Evolutionary conservation across 306 rosid genomes (phyloP), one percentile per base, ranked within the genome.

Genomic region (Hylodesmum podocarpum): DNA sequence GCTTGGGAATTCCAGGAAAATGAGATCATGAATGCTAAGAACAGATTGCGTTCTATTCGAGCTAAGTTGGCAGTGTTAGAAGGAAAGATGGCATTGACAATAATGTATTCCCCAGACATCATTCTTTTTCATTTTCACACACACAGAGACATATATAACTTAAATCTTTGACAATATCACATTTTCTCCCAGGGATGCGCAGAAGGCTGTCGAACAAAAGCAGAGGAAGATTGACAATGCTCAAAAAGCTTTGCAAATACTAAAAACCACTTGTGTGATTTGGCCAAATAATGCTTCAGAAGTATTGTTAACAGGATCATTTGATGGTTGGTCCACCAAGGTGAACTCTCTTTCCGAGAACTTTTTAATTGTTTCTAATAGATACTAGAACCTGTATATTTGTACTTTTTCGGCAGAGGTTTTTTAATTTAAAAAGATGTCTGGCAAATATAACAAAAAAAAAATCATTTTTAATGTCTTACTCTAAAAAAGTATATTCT

Each of bases 311-410:
- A 78, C 72, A 4, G 99, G 98, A 71, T 96, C 99, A 27, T 96
- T 88, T 73, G 98, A 96, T 85, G 99, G 99, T 73, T 92, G 99
- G 98, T 80, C 93, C 37, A 74, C 87, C 61, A 86, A 91, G 99
- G 97, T 96, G 6, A 73, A 47, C 43, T 75, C 67, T 77, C 69
- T 53, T 50, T n/a, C 31, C 15, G 33, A 22, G n/a, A 43, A 68
- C 70, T 46, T 59, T 62, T 21, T 37, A 72, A 4, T 58, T 66
- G 25, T 77, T 73, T n/a, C 24, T 6, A 55, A 21, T 21, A 18
- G 50, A 31, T 68, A 25, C 44, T 46, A 77, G 11, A 66, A 31
- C 75, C 7, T 40, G 39, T 55, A 8, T 11, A 7, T 51, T 36
- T 47, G 54, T 51, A 50, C n/a, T 24, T 6, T 53, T 76, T 61